Base-by-base conservation (phyloP, 352 stramenopile species). In the Phytophthora citrophthora region DNA sequence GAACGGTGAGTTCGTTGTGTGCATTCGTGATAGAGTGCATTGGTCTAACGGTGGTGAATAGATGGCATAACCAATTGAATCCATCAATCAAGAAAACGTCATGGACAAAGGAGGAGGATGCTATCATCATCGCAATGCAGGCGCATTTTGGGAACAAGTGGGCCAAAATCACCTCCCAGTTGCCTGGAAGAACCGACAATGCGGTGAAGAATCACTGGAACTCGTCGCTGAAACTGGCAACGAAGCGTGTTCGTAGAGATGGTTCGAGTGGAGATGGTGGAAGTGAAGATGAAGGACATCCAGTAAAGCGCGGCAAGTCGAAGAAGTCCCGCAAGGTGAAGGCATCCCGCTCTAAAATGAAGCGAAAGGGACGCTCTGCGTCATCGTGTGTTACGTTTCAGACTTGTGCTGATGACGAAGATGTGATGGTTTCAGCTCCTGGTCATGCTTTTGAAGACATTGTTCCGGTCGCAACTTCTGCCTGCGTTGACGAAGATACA, bases 141-240 rank as follows among this genome's bases (percentile, higher is more conserved):
- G 72, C 70, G 29, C 78, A 86, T 56, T 85, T 90, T 36, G 98
- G 98, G 13, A 99, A 99, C 66, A 85, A 91, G 20, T 99, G 98
- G 98, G 94, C 95, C 5, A 96, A 98, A 74, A 99, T 99, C 70
- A 96, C 97, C 0, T 95, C 98, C 70, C 78, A 89, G 15, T 74
- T 99, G n/a, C 94, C 95, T 16, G 97, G 97, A 2, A 79, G 97
- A 3, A 96, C 88, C 0, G 96, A 99, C 65, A 99, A 99, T 47
- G 91, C 91, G 3, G 97, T 99, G 45, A 99, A 99, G 77, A 99
- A 99, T 69, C 89, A 97, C 38, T 99, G 94, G 93, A 85, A 98
- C 40, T 94, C 87, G 18, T 95, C 87, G 18, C 79, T 95, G 64
- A 92, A 94, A 63, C 47, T 71, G 0, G 74, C 79, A 27, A 54